Base-by-base conservation (phyloP, 345 rosid species). In the Trapa incisa region DNA sequence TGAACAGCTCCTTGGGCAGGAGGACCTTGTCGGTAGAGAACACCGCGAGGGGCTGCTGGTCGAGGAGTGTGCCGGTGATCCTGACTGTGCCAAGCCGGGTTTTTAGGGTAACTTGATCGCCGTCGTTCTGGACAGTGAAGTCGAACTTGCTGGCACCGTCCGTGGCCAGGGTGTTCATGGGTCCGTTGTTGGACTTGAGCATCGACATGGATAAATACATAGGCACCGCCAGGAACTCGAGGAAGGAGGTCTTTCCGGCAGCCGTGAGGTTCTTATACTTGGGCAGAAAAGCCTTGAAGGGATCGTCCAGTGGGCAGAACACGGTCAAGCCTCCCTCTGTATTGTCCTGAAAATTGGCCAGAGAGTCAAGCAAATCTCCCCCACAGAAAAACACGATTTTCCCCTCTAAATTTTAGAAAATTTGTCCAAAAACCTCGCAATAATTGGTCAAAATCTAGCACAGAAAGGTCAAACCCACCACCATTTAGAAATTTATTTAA, bases 141-240 rank as follows among this genome's bases (percentile, higher is more conserved):
- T 87, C 96, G 15, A 74, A 95, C 81, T 89, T 89, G 73, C 68
- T 85, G 14, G 87, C 88, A 33, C 97, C 97, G 6, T 91, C 90
- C 3, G 99, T 95, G 3, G 97, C 97, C 1, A 95, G 74, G 7
- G 97, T 89, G 97, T 87, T 95, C 96, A 87, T 91, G 22, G 76
- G 71, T 8, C 99, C 97, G 36, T 95, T 89, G 86, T 89, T 87
- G 86, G 96, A 84, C 75, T 83, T 95, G 71, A 95, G 79, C 97
- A 84, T 89, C 12, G 88, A 67, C 75, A 86, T 32, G 16, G 96
- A 86, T 61, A 81, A 80, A 76, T 91, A 95, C 6, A 91, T 68
- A 0, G 99, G 99, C 33, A 89, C 86, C 0, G 84, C 96, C 3
- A 77, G 76, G 77, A 85, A 95, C 60, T 95, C 94, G 4, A 95